phyloP scores from a whole-genome alignment of 1,284 basidiomycete species.

The Takashimella tepidaria region DNA sequence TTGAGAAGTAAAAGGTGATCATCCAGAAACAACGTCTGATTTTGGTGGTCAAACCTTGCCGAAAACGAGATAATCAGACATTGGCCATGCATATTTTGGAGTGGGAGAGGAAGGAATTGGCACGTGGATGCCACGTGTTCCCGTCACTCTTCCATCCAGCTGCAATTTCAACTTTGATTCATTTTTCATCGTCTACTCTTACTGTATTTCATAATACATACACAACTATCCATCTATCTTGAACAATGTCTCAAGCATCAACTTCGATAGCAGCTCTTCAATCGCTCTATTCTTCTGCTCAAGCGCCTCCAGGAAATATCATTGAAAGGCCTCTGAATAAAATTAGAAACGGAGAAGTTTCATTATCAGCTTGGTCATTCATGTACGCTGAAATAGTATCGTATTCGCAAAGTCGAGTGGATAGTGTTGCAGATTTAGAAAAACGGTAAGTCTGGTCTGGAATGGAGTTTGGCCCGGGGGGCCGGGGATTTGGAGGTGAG shows the following conservation, averaged over 20 bases:
- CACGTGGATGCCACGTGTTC: neutral
- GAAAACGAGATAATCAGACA: too few species aligned
- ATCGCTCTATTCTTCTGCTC: neutral
- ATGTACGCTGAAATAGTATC: conserved; percentile 86
- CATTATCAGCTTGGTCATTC: conserved; percentile 75
- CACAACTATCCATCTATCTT: neutral
- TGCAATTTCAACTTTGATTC: neutral
- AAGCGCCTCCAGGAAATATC: conserved; percentile 39
- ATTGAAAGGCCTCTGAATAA: conserved; percentile 82
- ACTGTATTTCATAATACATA: neutral
- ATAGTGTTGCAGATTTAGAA: conserved; percentile 91
- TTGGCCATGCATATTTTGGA: too few species aligned
- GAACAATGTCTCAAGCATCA: neutral
- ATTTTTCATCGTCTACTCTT: neutral
- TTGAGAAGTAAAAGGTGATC: too few species aligned
- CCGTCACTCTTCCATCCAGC: neutral
- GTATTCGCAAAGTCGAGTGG: conserved; percentile 91
- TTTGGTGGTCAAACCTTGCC: too few species aligned
- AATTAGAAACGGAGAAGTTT: conserved; percentile 72
- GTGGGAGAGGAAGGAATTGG: too few species aligned
- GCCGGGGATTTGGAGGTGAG: too few species aligned
- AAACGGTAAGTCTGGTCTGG: conserved; percentile 57
- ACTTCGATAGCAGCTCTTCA: neutral
- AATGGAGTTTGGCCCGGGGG: too few species aligned
- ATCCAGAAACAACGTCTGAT: too few species aligned